These are phyloP conservation scores for Viridothelium virens DNA, from an alignment of 495 filamentous ascomycete genomes.

Conservation along the genomic window DNA sequence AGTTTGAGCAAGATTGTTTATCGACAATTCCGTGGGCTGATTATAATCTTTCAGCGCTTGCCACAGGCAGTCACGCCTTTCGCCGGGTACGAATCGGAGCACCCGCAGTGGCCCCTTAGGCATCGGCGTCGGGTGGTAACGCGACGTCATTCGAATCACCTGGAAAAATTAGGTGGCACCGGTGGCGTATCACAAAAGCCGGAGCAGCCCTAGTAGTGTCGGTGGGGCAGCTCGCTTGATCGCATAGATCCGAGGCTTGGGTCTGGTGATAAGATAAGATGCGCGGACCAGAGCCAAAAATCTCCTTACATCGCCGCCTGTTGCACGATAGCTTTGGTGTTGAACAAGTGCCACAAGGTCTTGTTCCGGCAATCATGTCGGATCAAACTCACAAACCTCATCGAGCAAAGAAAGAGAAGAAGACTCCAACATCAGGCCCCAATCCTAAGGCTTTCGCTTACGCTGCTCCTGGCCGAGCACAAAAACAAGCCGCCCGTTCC, in stretches of 20 bases:
- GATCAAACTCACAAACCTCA: slow-evolving; percentile 82
- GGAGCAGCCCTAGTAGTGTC: neutral
- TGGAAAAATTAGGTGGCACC: no score
- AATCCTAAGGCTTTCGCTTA: slow-evolving; percentile 93
- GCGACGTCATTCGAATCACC: neutral
- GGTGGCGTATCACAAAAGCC: neutral
- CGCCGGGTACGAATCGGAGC: neutral
- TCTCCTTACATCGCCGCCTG: no score
- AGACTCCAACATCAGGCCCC: slow-evolving; percentile 58
- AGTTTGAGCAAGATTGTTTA: no score
- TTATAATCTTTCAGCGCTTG: neutral
- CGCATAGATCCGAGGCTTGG: neutral
- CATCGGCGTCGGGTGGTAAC: neutral
- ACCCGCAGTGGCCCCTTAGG: neutral
- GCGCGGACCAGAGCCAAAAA: neutral
- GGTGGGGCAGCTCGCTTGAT: neutral
- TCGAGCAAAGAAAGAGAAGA: slow-evolving; percentile 84
- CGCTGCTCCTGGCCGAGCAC: slow-evolving; percentile 75
- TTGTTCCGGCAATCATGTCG: slow-evolving; percentile 45
- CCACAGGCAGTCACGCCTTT: neutral
- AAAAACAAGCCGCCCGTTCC: slow-evolving; percentile 75
- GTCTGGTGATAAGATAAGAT: neutral
- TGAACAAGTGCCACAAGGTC: neutral
- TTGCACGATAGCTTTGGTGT: no score
- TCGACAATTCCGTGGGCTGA: no score